Conservation (phyloP, 768 basidiomycete species). For the Lactarius pseudohatsudake region DNA sequence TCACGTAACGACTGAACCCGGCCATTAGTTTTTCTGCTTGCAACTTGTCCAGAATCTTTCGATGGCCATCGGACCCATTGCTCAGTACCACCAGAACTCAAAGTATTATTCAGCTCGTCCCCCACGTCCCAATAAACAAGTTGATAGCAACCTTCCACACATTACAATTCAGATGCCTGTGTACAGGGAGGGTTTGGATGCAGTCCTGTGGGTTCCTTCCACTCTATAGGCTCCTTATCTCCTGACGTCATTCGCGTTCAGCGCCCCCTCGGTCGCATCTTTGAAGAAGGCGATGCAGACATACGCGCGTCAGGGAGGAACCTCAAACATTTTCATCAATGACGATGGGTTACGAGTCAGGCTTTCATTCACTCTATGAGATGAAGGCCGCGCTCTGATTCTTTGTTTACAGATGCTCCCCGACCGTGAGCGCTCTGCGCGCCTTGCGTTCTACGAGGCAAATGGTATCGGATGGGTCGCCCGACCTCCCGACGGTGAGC, state of each 20-base stretch:
- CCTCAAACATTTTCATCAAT: conserved; percentile 56
- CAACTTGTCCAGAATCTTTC: conserved; percentile 43
- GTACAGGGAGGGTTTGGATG: conserved; percentile 55
- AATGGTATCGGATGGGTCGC: conserved; percentile 62
- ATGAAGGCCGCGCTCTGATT: neutral
- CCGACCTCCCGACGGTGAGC: conserved; percentile 50
- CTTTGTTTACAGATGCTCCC: conserved; percentile 36
- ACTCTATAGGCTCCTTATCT: neutral
- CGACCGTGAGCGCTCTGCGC: conserved; percentile 45
- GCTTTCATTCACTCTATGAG: neutral
- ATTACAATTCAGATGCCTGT: conserved; percentile 58
- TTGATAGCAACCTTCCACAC: conserved; percentile 48
- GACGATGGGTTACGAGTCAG: conserved; percentile 59
- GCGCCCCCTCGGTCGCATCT: conserved; percentile 51
- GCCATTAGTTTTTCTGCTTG: conserved; percentile 39
- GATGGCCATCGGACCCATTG: conserved; percentile 52
- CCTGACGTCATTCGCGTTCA: conserved; percentile 14
- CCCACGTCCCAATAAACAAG: conserved; percentile 43
- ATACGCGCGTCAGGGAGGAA: conserved; percentile 65
- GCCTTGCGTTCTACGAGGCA: conserved; percentile 53
- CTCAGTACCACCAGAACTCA: conserved; percentile 52
- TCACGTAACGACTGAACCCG: neutral
- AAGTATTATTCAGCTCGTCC: conserved; percentile 52
- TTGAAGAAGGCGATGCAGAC: conserved; percentile 62
- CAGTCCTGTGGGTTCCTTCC: conserved; percentile 44